Evolutionary conservation across 2,329 filamentous ascomycete genomes (phyloP).

Genomic region (Thyridium curvatum): DNA sequence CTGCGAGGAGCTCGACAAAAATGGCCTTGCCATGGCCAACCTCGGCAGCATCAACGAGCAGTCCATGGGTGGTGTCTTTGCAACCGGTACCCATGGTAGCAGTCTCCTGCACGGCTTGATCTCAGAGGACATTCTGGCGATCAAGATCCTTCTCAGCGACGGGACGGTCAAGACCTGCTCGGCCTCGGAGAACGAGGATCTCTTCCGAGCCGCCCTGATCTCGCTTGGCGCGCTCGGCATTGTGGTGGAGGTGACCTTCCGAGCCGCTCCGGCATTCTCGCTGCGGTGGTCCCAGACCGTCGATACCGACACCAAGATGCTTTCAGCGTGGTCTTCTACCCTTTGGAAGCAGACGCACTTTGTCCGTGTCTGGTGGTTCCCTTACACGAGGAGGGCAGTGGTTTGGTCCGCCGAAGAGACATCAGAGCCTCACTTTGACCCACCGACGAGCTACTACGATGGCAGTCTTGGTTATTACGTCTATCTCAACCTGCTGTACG

Average conservation of each 20-base stretch:
- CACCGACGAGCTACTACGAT: slow-evolving; percentile 72
- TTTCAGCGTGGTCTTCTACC: slow-evolving; percentile 60
- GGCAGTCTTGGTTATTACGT: slow-evolving; percentile 76
- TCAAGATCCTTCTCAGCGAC: slow-evolving; percentile 78
- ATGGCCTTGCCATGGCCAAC: slow-evolving; percentile 82
- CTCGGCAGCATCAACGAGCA: slow-evolving; percentile 93
- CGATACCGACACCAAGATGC: slow-evolving; percentile 59
- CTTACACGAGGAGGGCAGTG: slow-evolving; percentile 81
- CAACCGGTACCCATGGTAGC: slow-evolving; percentile 89
- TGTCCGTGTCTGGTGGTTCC: slow-evolving; percentile 95
- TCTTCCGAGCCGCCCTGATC: slow-evolving; percentile 84
- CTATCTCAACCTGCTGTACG: slow-evolving; percentile 84
- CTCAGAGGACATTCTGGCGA: slow-evolving; percentile 66
- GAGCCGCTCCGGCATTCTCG: slow-evolving; percentile 74
- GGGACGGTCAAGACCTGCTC: slow-evolving; percentile 68
- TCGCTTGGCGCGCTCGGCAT: slow-evolving; percentile 88
- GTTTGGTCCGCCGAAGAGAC: slow-evolving; percentile 83
- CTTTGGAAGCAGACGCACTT: slow-evolving; percentile 86
- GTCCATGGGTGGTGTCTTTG: slow-evolving; percentile 85
- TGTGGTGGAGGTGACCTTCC: slow-evolving; percentile 81
- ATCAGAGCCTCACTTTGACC: slow-evolving; percentile 31
- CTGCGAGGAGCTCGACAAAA: slow-evolving; percentile 64
- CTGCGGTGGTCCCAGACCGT: slow-evolving; percentile 82
- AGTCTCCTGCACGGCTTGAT: slow-evolving; percentile 78
- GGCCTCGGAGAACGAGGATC: slow-evolving; percentile 59